Conservation (phyloP, 352 stramenopile genomes). For the Phytophthora pseudosyringae region DNA sequence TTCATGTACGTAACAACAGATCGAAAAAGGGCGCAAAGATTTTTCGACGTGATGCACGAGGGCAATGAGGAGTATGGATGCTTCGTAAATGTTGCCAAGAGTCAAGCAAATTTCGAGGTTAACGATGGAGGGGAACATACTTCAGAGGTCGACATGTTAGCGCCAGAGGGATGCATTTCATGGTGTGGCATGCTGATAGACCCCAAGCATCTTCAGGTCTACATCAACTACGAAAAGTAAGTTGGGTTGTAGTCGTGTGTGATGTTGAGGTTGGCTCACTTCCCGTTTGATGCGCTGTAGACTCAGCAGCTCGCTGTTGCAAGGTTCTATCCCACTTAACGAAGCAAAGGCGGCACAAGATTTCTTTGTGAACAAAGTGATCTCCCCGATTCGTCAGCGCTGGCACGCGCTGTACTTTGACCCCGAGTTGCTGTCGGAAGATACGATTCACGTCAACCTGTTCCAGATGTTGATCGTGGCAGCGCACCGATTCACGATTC, state of each 20-base stretch:
- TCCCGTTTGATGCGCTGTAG: slow-evolving; percentile 17
- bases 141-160: slow-evolving; percentile 16
- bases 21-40: slow-evolving; percentile 50
- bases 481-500: slow-evolving; percentile 55
- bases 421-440: slow-evolving; percentile 36
- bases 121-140: slow-evolving; percentile 3
- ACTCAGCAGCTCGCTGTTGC: slow-evolving; percentile 40
- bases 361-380: slow-evolving; percentile 74
- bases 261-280: slow-evolving; percentile 9
- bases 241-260: slow-evolving; percentile 6
- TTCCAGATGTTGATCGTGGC: slow-evolving; percentile 64
- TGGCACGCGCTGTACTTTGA: slow-evolving; percentile 80
- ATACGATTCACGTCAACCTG: slow-evolving; percentile 62
- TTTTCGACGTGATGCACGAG: slow-evolving; percentile 66
- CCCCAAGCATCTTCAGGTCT: slow-evolving; percentile 55
- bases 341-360: slow-evolving; percentile 53
- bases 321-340: slow-evolving; percentile 62
- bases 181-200: slow-evolving; percentile 84
- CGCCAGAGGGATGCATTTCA: slow-evolving; percentile 33
- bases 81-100: slow-evolving; percentile 69
- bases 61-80: slow-evolving; percentile 72
- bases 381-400: slow-evolving; percentile 67
- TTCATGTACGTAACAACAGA: slow-evolving; percentile 77
- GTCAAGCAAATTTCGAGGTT: slow-evolving; percentile 64
- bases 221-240: slow-evolving; percentile 85